Base-by-base conservation (phyloP, 306 rosid genomes). In the Oemleria cerasiformis region DNA sequence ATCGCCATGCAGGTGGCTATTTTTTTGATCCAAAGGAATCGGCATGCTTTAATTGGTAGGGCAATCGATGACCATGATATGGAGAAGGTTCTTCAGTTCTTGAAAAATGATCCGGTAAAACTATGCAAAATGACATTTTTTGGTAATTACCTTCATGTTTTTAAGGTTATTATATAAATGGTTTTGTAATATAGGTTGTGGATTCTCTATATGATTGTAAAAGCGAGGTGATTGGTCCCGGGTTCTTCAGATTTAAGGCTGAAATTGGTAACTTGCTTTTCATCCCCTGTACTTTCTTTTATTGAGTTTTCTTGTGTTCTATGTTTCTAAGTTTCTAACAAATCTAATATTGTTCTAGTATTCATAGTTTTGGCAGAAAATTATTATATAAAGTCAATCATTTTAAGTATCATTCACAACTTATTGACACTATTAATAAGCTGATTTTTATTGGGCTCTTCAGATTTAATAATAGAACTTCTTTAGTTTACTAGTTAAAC, bases 221-320 rank as follows among this genome's bases (percentile, higher is more conserved):
- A 83, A 89, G 96, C n/a, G 99, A 95, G 86, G 99, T 95, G 65
- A 95, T 95, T 78, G 99, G 99, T 41, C 99, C 99, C 62, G 97
- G 99, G 57, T 91, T 89, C 89, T 95, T 86, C 84, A 79, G 99
- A 79, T 95, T 95, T 75, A 95, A 95, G 78, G 99, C 97, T 56
- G 99, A 95, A 86, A 92, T 95, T 88, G 97, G 99, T 95, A 41
- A 73, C 34, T 45, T 57, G 76, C 77, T 44, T 58, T 30, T 11
- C 75, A 38, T 81, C 41, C 69, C 62, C 16, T 64, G 42, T 38
- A 36, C 23, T 40, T 45, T 45, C 36, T 47, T 64, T 77, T 73
- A 57, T 43, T 57, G 65, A 63, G 49, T 76, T 45, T 50, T 71
- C 4, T 67, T 58, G 67, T 21, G 62, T 44, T 59, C 39, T 30